Evolutionary conservation across 768 basidiomycete genomes (phyloP), one percentile per base, ranked within the genome.

Genomic region (Hypholoma fasciculare): DNA sequence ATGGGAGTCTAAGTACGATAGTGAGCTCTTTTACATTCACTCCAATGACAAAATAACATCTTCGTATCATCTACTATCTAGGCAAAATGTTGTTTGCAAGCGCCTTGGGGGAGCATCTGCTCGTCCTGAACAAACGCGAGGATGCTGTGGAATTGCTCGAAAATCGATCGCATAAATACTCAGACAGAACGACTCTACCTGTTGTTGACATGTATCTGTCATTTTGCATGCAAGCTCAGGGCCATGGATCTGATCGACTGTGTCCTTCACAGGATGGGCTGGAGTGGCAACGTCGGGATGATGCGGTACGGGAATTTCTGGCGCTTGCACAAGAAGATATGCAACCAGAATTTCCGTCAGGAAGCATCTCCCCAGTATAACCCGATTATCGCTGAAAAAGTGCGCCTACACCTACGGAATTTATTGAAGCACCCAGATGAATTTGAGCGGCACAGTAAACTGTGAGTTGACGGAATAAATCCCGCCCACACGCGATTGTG

Each of bases 1-100:
- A 40, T 64, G 65, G 65, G 49, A 57, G 6, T 62, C 58, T 36
- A 50, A 61, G 49, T 66, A 59, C 37, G 61, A 65, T 43, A 62
- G 68, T 66, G 40, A 49, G 44, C 17, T n/a, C 14, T 43, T 34
- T 34, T 34, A 34, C 30, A 46, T 46, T n/a, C 4, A 20, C 4
- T n/a, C 44, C 5, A n/a, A 46, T 0, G 4, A 11, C 8, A 9
- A n/a, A 46, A 19, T 9, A 4, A 44, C 13, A 5, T 17, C 20
- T 46, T 17, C 7, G 44, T 8, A 14, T 12, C n/a, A 46, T 23
- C 4, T 23, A 46, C 44, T 8, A 11, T 5, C 16, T 36, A 64
- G 61, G 61, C 34, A 56, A 59, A 40, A 62, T 67, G 3, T 8
- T 63, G 1, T 47, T 63, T 39, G 49, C 61, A 13, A 57, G 60